Evolutionary conservation across 1,284 basidiomycete species (phyloP).

Genomic region (Rhodotorula sp.): DNA sequence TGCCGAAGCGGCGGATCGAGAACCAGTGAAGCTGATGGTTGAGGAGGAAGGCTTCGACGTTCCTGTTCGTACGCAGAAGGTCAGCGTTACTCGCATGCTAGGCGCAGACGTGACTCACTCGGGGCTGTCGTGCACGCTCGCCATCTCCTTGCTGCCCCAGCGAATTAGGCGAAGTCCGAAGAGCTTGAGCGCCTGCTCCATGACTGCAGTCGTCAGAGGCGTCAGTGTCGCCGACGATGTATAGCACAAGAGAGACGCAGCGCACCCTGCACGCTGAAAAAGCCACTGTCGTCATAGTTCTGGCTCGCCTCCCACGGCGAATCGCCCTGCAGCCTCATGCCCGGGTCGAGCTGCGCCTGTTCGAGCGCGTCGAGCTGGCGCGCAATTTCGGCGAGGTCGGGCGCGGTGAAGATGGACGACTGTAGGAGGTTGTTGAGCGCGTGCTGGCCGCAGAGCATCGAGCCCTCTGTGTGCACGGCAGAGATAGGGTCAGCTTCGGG

Average conservation of each 20-base stretch:
- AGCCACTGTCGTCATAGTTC: slow-evolving; percentile 43
- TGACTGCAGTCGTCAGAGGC: slow-evolving; percentile 23
- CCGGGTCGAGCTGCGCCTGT: slow-evolving; percentile 32
- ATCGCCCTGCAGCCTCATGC: slow-evolving; percentile 8
- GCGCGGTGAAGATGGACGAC: slow-evolving; percentile 64
- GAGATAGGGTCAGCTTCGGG: slow-evolving; percentile 42
- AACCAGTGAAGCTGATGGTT: slow-evolving; percentile 75
- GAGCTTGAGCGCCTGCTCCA: slow-evolving; percentile 66
- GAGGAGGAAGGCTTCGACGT: slow-evolving; percentile 82
- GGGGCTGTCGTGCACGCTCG: slow-evolving; percentile 69
- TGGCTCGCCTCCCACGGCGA: slow-evolving; percentile 51
- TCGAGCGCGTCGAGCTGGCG: slow-evolving; percentile 61
- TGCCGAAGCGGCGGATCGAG: slow-evolving; percentile 23
- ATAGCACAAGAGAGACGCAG: not conserved
- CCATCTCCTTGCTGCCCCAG: slow-evolving; percentile 83
- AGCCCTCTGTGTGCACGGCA: slow-evolving; percentile 49
- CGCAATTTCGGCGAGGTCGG: slow-evolving; percentile 82
- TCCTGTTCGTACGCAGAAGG: slow-evolving; percentile 54
- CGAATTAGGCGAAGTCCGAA: slow-evolving; percentile 77
- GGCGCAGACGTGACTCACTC: slow-evolving; percentile 60
- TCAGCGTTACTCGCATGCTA: not conserved
- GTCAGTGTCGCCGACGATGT: slow-evolving; percentile 28
- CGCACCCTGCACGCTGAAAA: slow-evolving; percentile 32
- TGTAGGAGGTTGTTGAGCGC: slow-evolving; percentile 57
- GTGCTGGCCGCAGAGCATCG: slow-evolving; percentile 55